Conservation (phyloP, 2,329 filamentous ascomycete genomes). For the Ilyonectria destructans region DNA sequence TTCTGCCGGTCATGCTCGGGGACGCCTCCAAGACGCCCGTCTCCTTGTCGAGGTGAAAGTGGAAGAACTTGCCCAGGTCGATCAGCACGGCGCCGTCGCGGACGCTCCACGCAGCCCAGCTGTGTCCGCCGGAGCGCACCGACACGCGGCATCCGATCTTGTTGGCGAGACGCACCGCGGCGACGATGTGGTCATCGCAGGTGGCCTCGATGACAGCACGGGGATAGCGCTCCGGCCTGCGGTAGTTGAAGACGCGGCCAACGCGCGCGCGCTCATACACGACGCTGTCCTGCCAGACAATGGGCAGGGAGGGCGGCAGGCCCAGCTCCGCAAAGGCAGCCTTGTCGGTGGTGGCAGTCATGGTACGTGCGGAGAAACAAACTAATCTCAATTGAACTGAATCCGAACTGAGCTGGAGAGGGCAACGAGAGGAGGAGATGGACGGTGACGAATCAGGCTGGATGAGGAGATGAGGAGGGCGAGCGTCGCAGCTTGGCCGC, state of each 20-base stretch:
- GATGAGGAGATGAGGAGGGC: background rate
- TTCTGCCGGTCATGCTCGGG: constrained; percentile 64
- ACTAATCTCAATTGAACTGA: background rate
- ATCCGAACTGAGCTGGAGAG: background rate
- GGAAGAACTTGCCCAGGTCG: constrained; percentile 53
- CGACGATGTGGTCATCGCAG: constrained; percentile 54
- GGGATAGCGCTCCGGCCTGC: constrained; percentile 56
- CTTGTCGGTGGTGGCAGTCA: constrained; percentile 19
- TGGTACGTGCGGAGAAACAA: constrained; percentile 6
- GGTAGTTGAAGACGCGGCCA: constrained; percentile 63
- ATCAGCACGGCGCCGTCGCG: constrained; percentile 62
- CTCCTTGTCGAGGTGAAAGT: constrained; percentile 57
- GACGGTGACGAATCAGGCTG: constrained; percentile 17
- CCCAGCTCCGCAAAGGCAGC: constrained; percentile 18
- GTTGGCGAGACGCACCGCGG: constrained; percentile 59
- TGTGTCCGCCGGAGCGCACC: constrained; percentile 66
- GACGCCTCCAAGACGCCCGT: constrained; percentile 60
- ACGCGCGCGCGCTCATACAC: constrained; percentile 49
- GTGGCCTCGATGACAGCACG: constrained; percentile 60
- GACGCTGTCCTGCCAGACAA: constrained; percentile 44
- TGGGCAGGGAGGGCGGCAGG: constrained; percentile 39
- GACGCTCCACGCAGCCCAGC: constrained; percentile 66
- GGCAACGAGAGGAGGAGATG: background rate
- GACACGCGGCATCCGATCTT: constrained; percentile 54
- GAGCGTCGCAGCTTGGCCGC: constrained; percentile 8